Base-by-base conservation (phyloP, 192 early-diverging fungal genomes). In the Polychytrium aggregatum region DNA sequence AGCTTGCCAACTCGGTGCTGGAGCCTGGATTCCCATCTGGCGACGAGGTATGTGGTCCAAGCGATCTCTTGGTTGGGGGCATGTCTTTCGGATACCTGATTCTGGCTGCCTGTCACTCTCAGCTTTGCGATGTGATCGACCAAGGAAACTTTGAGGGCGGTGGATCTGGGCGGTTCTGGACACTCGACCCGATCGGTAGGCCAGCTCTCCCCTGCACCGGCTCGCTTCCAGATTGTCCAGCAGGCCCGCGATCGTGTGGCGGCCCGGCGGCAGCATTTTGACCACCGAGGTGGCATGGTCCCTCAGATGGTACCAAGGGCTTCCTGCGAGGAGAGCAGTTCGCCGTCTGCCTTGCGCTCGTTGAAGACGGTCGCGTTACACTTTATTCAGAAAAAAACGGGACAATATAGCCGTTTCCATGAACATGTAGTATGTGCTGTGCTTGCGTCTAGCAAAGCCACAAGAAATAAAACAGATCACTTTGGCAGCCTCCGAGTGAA, bases 301-400 rank as follows among this genome's bases (percentile, higher is more conserved):
- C n/a, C n/a, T n/a, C n/a, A n/a, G n/a, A 98, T 64, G 96, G 96
- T n/a, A 98, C 96, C 25, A 96, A 93, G 62, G 96, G 96, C n/a
- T 98, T 98, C 56, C 64, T 98, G 63, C 78, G 96, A 40, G 92
- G 93, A 44, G 92, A 90, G 59, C 96, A 98, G 71, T 98, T 79
- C 67, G 92, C 93, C 0, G 91, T 98, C 3, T 96, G 93, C 53
- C 70, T 98, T 26, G 88, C 92, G 17, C 70, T 97, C 37, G 80
- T 97, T 51, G 68, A 84, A 1, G 83, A 96, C 60, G 92, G 93
- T n/a, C 55, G 79, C 14, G 92, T 98, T 8, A n/a, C n/a, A n/a
- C n/a, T n/a, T n/a, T n/a, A n/a, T n/a, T n/a, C n/a, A n/a, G n/a
- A n/a, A n/a, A n/a, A n/a, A n/a, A n/a, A n/a, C n/a, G n/a, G n/a